Conservation (phyloP, 2,329 filamentous ascomycete genomes). For the Alternaria alternata region DNA sequence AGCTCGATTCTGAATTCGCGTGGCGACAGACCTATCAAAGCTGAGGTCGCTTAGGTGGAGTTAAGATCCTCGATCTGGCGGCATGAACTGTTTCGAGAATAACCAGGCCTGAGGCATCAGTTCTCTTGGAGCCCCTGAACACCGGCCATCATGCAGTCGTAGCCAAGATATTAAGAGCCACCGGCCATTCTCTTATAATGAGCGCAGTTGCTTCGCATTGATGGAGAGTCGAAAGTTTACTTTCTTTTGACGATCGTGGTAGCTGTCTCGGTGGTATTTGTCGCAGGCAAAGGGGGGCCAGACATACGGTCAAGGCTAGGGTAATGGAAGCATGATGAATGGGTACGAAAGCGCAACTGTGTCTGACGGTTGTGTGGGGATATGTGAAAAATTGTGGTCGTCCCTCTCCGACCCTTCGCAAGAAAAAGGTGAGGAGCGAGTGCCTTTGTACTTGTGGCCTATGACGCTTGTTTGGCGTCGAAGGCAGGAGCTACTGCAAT, state of each 20-base stretch:
- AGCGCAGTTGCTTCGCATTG: constrained; percentile 1
- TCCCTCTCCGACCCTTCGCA: background rate
- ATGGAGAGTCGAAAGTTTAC: constrained; percentile 1
- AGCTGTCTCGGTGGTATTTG: background rate
- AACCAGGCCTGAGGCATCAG: constrained; percentile 7
- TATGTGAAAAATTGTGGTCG: background rate
- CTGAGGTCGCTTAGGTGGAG: background rate
- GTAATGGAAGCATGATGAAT: background rate
- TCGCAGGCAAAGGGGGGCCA: background rate
- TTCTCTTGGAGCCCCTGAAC: background rate
- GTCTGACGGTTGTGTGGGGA: background rate
- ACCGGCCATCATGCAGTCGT: background rate
- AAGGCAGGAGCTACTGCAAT: background rate
- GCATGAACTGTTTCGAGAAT: constrained; percentile 8
- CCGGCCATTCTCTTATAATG: background rate
- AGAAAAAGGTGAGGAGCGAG: background rate
- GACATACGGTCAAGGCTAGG: background rate
- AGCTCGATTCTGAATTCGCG: background rate
- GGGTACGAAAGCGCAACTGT: background rate
- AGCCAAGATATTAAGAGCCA: background rate
- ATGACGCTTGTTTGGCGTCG: background rate
- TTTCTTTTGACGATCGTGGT: background rate
- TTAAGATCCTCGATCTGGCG: background rate
- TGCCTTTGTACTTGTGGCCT: background rate
- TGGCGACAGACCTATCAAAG: background rate